Conservation (phyloP, 345 rosid genomes). For the Litchi chinensis region DNA sequence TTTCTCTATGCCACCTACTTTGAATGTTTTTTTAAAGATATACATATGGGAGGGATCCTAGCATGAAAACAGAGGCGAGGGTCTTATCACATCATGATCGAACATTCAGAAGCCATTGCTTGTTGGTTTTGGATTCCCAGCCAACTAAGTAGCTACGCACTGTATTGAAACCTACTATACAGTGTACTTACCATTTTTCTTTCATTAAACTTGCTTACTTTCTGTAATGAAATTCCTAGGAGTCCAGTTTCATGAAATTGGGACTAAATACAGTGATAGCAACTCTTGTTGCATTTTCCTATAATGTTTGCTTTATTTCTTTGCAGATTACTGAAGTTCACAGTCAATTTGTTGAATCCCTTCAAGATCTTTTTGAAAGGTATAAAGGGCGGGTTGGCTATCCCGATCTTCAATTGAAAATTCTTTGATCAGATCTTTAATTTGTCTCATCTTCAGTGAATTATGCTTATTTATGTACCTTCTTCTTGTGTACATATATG, state of each 20-base stretch:
- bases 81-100: not conserved
- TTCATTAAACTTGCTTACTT: not conserved
- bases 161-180: not conserved
- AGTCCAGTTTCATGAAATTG: not conserved
- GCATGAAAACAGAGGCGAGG: not conserved
- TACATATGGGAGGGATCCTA: not conserved
- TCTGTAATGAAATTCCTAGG: not conserved
- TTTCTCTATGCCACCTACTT: not conserved
- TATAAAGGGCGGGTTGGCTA: conserved; percentile 65
- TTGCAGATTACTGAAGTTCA: conserved; percentile 57
- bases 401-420: conserved; percentile 59
- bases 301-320: not conserved
- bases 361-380: conserved; percentile 73
- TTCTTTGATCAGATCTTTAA: conserved; percentile 44
- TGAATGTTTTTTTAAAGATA: not conserved
- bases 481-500: not conserved
- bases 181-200: not conserved
- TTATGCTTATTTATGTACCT: conserved; percentile 9
- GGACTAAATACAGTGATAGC: not conserved
- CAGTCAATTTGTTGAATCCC: conserved; percentile 60
- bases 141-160: not conserved
- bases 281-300: not conserved
- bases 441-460: not conserved
- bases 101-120: not conserved
- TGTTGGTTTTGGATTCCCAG: not conserved